Conservation (phyloP, 129 eudicot species). For the Cynara cardunculus region DNA sequence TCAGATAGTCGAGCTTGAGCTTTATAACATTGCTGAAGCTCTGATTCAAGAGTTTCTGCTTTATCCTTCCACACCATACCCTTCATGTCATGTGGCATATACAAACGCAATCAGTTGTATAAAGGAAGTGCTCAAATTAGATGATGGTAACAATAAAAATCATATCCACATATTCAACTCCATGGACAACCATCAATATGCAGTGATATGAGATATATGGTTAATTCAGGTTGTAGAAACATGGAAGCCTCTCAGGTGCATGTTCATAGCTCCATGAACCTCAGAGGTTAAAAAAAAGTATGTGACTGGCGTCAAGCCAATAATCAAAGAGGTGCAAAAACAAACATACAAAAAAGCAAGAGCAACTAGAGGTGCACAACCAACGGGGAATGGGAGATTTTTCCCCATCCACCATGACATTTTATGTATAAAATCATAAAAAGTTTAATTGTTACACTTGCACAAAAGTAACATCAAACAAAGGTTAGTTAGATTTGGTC, state of each 20-base stretch:
- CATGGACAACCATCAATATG: not conserved
- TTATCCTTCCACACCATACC: constrained; percentile 83
- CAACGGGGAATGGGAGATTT: too few species aligned
- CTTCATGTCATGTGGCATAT: constrained; percentile 24
- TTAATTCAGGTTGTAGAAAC: too few species aligned
- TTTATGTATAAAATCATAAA: too few species aligned
- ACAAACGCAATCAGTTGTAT: constrained; percentile 10
- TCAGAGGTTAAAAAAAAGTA: too few species aligned
- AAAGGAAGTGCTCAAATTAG: not conserved
- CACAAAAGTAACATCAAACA: too few species aligned
- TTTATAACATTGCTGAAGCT: constrained; percentile 83
- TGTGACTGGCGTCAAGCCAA: not conserved
- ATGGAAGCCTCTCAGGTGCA: not conserved
- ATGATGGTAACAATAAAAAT: not conserved
- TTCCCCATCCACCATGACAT: too few species aligned
- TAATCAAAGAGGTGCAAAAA: too few species aligned
- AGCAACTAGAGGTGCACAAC: too few species aligned
- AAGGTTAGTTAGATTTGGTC: too few species aligned
- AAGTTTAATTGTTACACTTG: too few species aligned
- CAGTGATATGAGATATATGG: too few species aligned
- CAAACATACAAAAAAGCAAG: too few species aligned
- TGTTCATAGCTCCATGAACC: not conserved
- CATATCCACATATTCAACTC: not conserved
- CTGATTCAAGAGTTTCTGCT: constrained; percentile 64
- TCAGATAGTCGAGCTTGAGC: constrained; percentile 78